Percentiles rank a stretch among this genome's conserved stretches.
These are phyloP conservation scores for Fusarium tanahbumbuense DNA, from an alignment of 2,329 filamentous ascomycete species.

Conservation along the genomic window DNA sequence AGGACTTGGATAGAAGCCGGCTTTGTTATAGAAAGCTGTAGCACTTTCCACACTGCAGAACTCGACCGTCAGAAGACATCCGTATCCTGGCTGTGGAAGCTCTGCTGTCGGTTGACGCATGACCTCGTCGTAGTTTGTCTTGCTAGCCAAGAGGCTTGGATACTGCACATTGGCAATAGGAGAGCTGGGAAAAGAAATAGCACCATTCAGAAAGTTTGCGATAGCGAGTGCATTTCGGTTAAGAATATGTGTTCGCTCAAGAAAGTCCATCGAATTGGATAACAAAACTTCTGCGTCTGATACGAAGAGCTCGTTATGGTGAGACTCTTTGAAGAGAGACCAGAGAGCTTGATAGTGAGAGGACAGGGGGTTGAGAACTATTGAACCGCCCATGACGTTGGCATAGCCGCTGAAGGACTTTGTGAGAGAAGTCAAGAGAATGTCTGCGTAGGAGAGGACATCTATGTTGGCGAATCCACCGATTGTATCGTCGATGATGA, in stretches of 20 bases:
- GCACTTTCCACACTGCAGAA: conserved; percentile 57
- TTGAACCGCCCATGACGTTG: conserved; percentile 65
- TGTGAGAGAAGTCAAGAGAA: conserved; percentile 65
- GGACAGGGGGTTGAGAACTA: conserved; percentile 61
- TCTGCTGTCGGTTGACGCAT: conserved; percentile 55
- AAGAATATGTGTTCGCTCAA: conserved; percentile 53
- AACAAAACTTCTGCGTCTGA: conserved; percentile 60
- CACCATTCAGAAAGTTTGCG: conserved; percentile 53
- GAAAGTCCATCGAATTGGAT: conserved; percentile 58
- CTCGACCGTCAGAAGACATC: conserved; percentile 65
- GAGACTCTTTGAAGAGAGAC: conserved; percentile 44
- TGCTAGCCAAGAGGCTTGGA: conserved; percentile 54
- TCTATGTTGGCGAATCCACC: conserved; percentile 63
- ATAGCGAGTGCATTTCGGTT: conserved; percentile 60
- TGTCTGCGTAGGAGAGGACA: conserved; percentile 60
- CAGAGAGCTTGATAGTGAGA: conserved; percentile 54
- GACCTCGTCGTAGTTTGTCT: conserved; percentile 50
- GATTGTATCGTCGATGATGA: conserved; percentile 62
- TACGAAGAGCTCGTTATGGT: conserved; percentile 60
- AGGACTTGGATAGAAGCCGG: conserved; percentile 63
- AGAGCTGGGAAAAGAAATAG: conserved; percentile 46
- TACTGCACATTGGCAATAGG: conserved; percentile 59
- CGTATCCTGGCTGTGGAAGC: conserved; percentile 63
- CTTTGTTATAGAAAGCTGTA: conserved; percentile 61
- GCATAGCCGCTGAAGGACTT: conserved; percentile 69